phyloP scores from a whole-genome alignment of 306 rosid species.

The Sophora flavescens region DNA sequence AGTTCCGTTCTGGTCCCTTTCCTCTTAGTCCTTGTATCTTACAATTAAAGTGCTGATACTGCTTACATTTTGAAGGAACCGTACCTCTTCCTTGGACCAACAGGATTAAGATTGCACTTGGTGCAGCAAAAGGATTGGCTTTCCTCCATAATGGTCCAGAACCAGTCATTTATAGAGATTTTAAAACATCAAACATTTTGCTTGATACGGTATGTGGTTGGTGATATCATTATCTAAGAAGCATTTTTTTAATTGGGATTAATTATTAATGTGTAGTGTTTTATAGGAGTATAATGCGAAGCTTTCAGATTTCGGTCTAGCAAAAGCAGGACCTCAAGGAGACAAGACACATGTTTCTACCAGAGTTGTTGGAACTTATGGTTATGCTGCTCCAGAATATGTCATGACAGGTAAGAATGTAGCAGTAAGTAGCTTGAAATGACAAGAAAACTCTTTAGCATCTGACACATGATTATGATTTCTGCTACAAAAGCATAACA shows the following conservation, averaged over 20 bases:
- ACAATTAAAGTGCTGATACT: constrained; percentile 50
- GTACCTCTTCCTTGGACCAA: constrained; percentile 97
- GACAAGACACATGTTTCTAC: constrained; percentile 98
- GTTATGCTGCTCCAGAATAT: constrained; percentile 97
- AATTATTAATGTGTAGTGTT: constrained; percentile 40
- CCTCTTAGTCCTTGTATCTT: constrained; percentile 27
- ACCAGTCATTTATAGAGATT: constrained; percentile 96
- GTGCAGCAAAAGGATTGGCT: constrained; percentile 97
- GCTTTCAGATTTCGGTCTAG: constrained; percentile 99
- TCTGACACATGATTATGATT: constrained; percentile 20
- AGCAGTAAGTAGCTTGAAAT: constrained; percentile 33
- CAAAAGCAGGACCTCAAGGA: constrained; percentile 98
- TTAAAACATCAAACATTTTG: constrained; percentile 96
- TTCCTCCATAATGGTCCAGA: constrained; percentile 95
- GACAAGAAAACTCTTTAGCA: constrained; percentile 15
- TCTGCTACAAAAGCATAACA: constrained; percentile 32
- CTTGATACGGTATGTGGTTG: constrained; percentile 82
- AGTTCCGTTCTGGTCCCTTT: constrained; percentile 29
- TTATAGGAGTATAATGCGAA: constrained; percentile 90
- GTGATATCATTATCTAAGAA: constrained; percentile 4
- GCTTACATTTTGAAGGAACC: constrained; percentile 73
- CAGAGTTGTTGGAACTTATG: constrained; percentile 95
- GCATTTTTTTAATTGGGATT: background rate
- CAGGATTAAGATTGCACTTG: constrained; percentile 91
- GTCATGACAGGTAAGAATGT: constrained; percentile 88